These are phyloP conservation scores for Steccherinum ochraceum DNA, from an alignment of 768 basidiomycete species.

Conservation along the genomic window DNA sequence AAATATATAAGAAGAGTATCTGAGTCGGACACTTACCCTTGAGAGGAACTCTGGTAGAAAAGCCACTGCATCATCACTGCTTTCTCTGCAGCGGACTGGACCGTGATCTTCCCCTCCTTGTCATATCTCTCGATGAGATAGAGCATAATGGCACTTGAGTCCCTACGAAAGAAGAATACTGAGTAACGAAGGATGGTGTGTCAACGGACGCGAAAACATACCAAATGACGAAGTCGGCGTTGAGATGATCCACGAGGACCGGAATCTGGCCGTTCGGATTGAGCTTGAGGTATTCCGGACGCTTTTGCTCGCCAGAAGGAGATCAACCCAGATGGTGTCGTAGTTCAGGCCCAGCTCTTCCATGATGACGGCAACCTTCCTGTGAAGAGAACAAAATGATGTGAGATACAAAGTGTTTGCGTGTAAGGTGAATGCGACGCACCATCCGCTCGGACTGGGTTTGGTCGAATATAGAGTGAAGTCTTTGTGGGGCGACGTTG, in stretches of 20 bases:
- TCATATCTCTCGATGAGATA: conserved; percentile 39
- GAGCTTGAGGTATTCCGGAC: conserved; percentile 11
- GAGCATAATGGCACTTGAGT: too few species aligned
- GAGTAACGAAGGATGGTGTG: too few species aligned
- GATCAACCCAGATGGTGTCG: conserved; percentile 9
- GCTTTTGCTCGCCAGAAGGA: conserved; percentile 13
- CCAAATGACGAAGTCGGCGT: conserved; percentile 20
- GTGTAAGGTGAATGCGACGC: too few species aligned
- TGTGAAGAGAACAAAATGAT: too few species aligned
- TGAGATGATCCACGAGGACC: conserved; percentile 19
- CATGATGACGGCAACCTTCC: conserved; percentile 8
- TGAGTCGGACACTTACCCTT: too few species aligned
- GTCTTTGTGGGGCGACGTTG: too few species aligned
- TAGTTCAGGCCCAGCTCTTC: conserved; percentile 12
- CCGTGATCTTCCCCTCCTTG: conserved; percentile 26
- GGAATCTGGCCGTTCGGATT: conserved; percentile 27
- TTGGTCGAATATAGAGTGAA: conserved; percentile 12
- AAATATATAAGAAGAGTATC: too few species aligned
- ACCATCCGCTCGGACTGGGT: conserved; percentile 11
- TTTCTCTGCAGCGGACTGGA: conserved; percentile 4
- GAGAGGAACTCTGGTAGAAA: conserved; percentile 27
- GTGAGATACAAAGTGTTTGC: too few species aligned
- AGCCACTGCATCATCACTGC: conserved; percentile 29
- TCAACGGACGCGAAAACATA: too few species aligned
- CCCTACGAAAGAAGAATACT: too few species aligned